These are phyloP conservation scores for Mycosphaerelloides madeirae DNA, from an alignment of 2,329 filamentous ascomycete genomes.

Conservation along the genomic window DNA sequence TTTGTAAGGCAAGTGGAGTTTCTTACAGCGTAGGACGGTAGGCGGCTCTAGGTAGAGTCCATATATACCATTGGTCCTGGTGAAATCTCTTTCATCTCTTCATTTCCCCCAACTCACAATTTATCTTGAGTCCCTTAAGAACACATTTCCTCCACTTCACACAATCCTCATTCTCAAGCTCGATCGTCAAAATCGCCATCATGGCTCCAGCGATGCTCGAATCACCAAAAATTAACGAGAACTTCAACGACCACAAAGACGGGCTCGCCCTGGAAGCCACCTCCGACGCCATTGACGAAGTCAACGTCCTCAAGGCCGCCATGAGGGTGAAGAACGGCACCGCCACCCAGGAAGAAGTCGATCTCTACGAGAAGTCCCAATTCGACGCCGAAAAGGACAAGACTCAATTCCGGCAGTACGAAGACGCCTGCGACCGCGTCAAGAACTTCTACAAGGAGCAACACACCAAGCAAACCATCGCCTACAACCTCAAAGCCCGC, in stretches of 20 bases:
- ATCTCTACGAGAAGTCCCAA: slow-evolving; percentile 55
- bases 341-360: slow-evolving; percentile 41
- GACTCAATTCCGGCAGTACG: slow-evolving; percentile 74
- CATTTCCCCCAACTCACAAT: neutral
- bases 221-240: slow-evolving; percentile 39
- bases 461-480: slow-evolving; percentile 67
- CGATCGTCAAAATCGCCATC: neutral
- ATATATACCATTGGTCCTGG: too few relatives aligned
- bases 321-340: slow-evolving; percentile 47
- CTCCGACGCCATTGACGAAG: slow-evolving; percentile 56
- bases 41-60: too few relatives aligned
- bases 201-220: slow-evolving; percentile 46
- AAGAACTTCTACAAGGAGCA: slow-evolving; percentile 79
- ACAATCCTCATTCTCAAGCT: neutral
- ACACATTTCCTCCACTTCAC: too few relatives aligned
- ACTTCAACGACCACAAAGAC: slow-evolving; percentile 49
- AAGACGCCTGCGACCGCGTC: slow-evolving; percentile 75
- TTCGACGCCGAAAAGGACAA: slow-evolving; percentile 76
- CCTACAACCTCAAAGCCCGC: slow-evolving; percentile 79
- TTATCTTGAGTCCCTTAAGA: slow-evolving; percentile 12
- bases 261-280: slow-evolving; percentile 55
- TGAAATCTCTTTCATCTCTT: neutral
- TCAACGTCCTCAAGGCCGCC: slow-evolving; percentile 56
- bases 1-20: slow-evolving; percentile 5
- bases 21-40: too few relatives aligned